These are phyloP conservation scores for Climacium dendroides DNA, from an alignment of 225 moss, liverwort and hornwort genomes.

Conservation along the genomic window DNA sequence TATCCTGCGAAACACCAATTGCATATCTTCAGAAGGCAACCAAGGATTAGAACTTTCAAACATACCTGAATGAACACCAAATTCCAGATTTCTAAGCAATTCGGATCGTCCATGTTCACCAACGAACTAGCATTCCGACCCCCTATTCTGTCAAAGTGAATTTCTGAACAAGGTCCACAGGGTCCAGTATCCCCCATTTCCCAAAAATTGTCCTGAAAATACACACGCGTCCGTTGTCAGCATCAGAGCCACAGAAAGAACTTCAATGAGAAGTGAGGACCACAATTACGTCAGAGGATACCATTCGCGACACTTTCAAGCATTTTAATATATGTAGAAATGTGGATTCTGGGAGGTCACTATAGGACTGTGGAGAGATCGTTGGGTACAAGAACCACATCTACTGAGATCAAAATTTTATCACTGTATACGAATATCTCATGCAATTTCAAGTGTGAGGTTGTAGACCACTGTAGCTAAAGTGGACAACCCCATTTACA, in stretches of 20 bases:
- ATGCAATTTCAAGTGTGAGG: neutral
- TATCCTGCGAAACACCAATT: neutral
- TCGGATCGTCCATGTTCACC: slow-evolving; percentile 52
- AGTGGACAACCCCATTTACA: neutral
- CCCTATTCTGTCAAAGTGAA: slow-evolving; percentile 56
- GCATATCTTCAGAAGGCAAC: neutral
- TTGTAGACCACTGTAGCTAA: neutral
- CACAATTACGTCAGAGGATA: neutral
- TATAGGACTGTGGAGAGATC: neutral
- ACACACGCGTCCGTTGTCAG: neutral
- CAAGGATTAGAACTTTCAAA: neutral
- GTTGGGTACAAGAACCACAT: neutral
- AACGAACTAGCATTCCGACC: slow-evolving; percentile 36
- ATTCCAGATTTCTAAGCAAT: slow-evolving; percentile 56
- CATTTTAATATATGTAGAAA: neutral
- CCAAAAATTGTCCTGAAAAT: slow-evolving; percentile 55
- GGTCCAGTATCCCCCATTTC: slow-evolving; percentile 61
- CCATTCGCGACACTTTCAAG: neutral
- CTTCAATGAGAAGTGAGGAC: neutral
- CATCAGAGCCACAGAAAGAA: neutral
- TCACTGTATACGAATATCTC: neutral
- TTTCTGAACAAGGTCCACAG: slow-evolving; percentile 53
- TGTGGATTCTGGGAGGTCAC: neutral
- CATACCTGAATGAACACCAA: slow-evolving; percentile 51
- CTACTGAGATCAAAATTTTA: neutral